These are phyloP conservation scores for Dothideomycetes sp. DNA, from an alignment of 2,329 filamentous ascomycete genomes.

Conservation along the genomic window DNA sequence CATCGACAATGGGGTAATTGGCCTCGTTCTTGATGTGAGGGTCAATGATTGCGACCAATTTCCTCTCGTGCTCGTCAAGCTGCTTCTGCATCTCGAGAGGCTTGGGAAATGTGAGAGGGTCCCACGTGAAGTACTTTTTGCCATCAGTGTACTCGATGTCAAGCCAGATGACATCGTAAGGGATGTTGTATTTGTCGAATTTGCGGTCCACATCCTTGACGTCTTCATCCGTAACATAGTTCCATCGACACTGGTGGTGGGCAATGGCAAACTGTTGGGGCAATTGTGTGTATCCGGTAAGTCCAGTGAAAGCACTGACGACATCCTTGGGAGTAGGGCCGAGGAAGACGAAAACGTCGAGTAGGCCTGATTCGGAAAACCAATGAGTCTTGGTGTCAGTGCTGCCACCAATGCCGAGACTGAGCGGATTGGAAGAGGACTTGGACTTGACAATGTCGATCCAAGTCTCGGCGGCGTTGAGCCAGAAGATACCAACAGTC, in stretches of 20 bases:
- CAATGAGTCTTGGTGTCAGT: conserved; percentile 85
- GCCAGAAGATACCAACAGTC: conserved; percentile 92
- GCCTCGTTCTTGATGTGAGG: conserved; percentile 93
- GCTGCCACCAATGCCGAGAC: conserved; percentile 57
- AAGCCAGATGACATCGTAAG: conserved; percentile 98
- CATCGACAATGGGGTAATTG: conserved; percentile 63
- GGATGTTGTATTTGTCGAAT: conserved; percentile 90
- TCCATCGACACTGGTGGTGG: conserved; percentile 98
- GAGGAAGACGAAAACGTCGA: conserved; percentile 92
- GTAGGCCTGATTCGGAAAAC: conserved; percentile 83
- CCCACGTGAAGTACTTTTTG: conserved; percentile 98
- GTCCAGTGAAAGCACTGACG: conserved; percentile 69
- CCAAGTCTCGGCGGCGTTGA: conserved; percentile 96
- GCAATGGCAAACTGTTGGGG: conserved; percentile 86
- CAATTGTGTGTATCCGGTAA: conserved; percentile 84
- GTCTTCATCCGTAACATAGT: conserved; percentile 94
- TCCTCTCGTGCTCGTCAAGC: conserved; percentile 72
- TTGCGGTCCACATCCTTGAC: conserved; percentile 93
- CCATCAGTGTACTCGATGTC: conserved; percentile 96
- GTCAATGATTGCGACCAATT: conserved; percentile 90
- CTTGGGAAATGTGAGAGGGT: conserved; percentile 75
- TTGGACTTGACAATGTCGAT: conserved; percentile 82
- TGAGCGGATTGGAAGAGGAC: conserved; percentile 61
- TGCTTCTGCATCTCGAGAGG: conserved; percentile 82
- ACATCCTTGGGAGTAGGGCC: conserved; percentile 78